Percentiles rank a stretch among this genome's conserved stretches.
phyloP scores from a whole-genome alignment of 2,329 filamentous ascomycete genomes.

The Exophiala xenobiotica region DNA sequence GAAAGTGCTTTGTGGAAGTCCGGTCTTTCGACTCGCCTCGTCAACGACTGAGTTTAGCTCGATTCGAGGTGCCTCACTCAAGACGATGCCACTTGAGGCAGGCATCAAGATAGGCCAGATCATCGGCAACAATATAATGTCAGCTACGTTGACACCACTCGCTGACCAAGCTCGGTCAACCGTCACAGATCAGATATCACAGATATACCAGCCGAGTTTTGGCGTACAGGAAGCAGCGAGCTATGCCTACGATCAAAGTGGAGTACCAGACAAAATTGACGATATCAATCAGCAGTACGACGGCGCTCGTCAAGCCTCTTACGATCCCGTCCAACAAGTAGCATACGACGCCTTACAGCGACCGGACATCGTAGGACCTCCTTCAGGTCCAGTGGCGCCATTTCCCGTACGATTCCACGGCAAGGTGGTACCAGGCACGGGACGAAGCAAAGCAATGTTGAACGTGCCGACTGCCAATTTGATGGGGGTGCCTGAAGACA shows the following conservation, averaged over 20 bases:
- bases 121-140: slow-evolving; percentile 42
- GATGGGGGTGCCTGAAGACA: slow-evolving; percentile 50
- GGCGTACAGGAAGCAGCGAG: slow-evolving; percentile 36
- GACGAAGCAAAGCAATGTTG: slow-evolving; percentile 41
- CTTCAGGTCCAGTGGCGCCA: slow-evolving; percentile 53
- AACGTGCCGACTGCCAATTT: slow-evolving; percentile 58
- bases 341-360: slow-evolving; percentile 31
- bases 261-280: slow-evolving; percentile 35
- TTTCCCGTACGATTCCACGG: slow-evolving; percentile 57
- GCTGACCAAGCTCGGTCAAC: slow-evolving; percentile 33
- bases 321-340: slow-evolving; percentile 20
- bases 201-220: slow-evolving; percentile 34
- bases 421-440: slow-evolving; percentile 48
- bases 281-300: slow-evolving; percentile 42
- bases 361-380: slow-evolving; percentile 47
- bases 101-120: slow-evolving; percentile 57
- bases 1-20: slow-evolving; percentile 63
- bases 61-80: slow-evolving; percentile 63
- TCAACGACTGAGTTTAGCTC: slow-evolving; percentile 61
- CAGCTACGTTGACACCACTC: slow-evolving; percentile 46
- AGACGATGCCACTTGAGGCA: slow-evolving; percentile 64
- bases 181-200: slow-evolving; percentile 19
- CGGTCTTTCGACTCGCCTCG: slow-evolving; percentile 68
- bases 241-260: slow-evolving; percentile 36
- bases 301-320: slow-evolving; percentile 28